Evolutionary conservation across 768 basidiomycete genomes (phyloP).

Genomic region (Pholiota microspora): DNA sequence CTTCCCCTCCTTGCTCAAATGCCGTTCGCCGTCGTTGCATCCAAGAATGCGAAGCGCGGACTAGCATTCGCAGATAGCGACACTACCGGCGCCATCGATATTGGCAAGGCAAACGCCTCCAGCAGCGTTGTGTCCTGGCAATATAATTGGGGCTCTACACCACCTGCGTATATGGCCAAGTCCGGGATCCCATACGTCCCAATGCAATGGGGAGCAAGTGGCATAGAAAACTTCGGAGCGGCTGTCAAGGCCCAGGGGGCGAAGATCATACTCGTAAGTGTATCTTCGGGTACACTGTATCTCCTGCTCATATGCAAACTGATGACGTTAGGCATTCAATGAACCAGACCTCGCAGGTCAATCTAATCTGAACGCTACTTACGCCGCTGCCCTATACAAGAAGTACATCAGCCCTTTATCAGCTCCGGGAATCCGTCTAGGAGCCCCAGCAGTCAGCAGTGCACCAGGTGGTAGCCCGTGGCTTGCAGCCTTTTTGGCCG

Average conservation of each 20-base stretch:
- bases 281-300: neutral
- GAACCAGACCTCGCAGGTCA: conserved; percentile 33
- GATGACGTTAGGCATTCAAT: conserved; percentile 29
- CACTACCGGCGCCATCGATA: conserved; percentile 23
- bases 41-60: conserved; percentile 37
- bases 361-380: conserved; percentile 28
- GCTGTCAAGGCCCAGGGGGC: conserved; percentile 33
- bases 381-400: conserved; percentile 32
- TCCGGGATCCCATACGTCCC: conserved; percentile 33
- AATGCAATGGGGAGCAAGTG: conserved; percentile 36
- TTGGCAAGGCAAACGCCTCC: conserved; percentile 25
- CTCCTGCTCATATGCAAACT: neutral
- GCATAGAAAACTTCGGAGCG: conserved; percentile 27
- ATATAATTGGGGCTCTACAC: conserved; percentile 40
- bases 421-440: conserved; percentile 28
- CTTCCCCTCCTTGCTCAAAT: neutral
- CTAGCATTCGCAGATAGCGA: conserved; percentile 26
- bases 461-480: conserved; percentile 29
- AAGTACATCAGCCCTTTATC: conserved; percentile 35
- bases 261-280: conserved; percentile 34
- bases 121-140: conserved; percentile 34
- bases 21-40: neutral
- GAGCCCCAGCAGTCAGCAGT: conserved; percentile 34
- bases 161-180: conserved; percentile 27
- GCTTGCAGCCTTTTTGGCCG: conserved; percentile 31